A percentile compares a stretch with the other conserved stretches of the same genome.
These are phyloP conservation scores for Ceratocystis lukuohia DNA, from an alignment of 2,329 filamentous ascomycete species.

Conservation along the genomic window DNA sequence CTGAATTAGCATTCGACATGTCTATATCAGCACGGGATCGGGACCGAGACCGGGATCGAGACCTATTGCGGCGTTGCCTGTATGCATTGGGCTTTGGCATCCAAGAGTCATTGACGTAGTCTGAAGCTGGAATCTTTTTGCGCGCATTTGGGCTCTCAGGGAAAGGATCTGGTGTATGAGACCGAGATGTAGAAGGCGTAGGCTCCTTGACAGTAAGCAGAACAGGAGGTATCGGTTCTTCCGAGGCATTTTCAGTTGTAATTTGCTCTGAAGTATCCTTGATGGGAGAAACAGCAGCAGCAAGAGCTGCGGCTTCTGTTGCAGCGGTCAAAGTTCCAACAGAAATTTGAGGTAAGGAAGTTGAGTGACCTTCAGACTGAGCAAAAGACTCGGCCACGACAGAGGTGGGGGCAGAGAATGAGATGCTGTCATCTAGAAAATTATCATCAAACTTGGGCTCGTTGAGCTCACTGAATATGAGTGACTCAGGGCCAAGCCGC, in stretches of 20 bases:
- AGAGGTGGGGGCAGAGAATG: conserved; percentile 13
- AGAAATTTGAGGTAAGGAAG: not conserved
- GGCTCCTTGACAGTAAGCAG: conserved; percentile 18
- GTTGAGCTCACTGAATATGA: conserved; percentile 13
- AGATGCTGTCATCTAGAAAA: conserved; percentile 11
- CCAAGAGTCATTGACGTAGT: conserved; percentile 18
- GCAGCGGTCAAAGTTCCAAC: not conserved
- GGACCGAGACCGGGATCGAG: conserved; percentile 13
- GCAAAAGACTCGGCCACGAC: conserved; percentile 20
- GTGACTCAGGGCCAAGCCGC: conserved; percentile 18
- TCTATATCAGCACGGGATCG: conserved; percentile 2
- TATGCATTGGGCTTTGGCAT: conserved; percentile 11
- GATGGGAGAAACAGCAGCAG: not conserved
- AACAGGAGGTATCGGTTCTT: not conserved
- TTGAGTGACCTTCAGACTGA: not conserved
- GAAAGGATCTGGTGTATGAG: conserved; percentile 7
- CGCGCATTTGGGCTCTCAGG: not conserved
- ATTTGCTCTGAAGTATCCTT: not conserved
- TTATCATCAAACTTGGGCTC: conserved; percentile 17
- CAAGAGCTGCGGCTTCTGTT: not conserved
- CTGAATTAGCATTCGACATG: not conserved
- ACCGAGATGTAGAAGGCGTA: conserved; percentile 16
- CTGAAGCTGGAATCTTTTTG: conserved; percentile 1
- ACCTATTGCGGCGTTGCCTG: conserved; percentile 7
- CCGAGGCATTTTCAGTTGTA: not conserved